Evolutionary conservation across 1,139 yeast genomes (phyloP).

Genomic region (Pneumocystis wakefieldiae): DNA sequence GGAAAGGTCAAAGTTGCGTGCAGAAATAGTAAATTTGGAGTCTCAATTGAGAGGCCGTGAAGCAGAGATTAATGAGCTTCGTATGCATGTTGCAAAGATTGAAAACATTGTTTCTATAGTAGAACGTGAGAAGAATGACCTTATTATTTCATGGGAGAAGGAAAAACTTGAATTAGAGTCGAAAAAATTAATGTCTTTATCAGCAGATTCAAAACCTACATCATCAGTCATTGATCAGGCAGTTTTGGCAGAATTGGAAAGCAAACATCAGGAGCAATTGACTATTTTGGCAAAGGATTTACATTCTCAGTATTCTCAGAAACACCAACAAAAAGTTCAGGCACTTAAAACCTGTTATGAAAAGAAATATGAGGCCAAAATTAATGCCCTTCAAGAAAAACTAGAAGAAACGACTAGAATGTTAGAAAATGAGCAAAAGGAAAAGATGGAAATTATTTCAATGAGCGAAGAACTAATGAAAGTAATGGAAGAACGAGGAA

Average conservation of each 20-base stretch:
- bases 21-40: background rate
- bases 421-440: background rate
- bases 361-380: constrained; percentile 6
- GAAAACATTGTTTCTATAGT: background rate
- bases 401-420: background rate
- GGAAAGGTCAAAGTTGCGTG: background rate
- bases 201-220: background rate
- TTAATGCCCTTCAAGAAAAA: constrained; percentile 2
- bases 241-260: background rate
- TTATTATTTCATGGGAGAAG: background rate
- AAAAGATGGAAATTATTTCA: background rate
- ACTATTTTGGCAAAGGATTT: constrained; percentile 1
- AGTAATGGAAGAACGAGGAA: background rate
- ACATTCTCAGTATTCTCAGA: constrained; percentile 8
- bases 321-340: constrained; percentile 10
- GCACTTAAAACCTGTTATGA: constrained; percentile 9
- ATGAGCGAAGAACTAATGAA: background rate
- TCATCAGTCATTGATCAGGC: background rate
- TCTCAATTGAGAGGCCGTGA: background rate
- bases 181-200: background rate
- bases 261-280: background rate
- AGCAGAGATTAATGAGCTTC: background rate
- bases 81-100: background rate
- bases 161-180: background rate
- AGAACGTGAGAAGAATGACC: background rate